Conservation (phyloP, 257 asterid genomes). For the Fraxinus cuspidata region DNA sequence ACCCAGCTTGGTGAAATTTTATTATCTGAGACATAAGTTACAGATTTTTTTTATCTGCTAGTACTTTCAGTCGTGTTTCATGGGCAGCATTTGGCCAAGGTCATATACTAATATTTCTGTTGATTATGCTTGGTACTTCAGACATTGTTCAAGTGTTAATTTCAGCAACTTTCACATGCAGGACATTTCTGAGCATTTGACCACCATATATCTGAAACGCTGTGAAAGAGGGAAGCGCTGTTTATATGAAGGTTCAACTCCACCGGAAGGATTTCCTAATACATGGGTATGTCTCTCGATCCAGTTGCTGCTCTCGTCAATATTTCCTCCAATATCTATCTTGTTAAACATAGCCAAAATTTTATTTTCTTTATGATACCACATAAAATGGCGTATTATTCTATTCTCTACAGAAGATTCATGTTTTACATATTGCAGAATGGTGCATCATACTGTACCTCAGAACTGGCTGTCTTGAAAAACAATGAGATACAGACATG, state of each 20-base stretch:
- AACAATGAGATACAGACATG: constrained; percentile 84
- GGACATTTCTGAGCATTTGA: constrained; percentile 98
- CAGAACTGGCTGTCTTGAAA: constrained; percentile 73
- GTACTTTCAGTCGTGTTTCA: background rate
- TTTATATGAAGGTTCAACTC: constrained; percentile 91
- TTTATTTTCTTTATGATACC: background rate
- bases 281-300: constrained; percentile 47
- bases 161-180: constrained; percentile 33
- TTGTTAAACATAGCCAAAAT: background rate
- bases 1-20: background rate
- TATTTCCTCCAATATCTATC: constrained; percentile 14
- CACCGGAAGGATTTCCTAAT: constrained; percentile 80
- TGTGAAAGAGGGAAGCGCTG: constrained; percentile 94
- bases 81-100: constrained; percentile 3
- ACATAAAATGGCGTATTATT: too few relatives aligned
- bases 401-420: background rate
- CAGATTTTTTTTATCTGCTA: background rate
- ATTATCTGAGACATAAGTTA: background rate
- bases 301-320: constrained; percentile 4
- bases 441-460: constrained; percentile 60
- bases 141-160: constrained; percentile 7
- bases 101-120: constrained; percentile 1
- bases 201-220: constrained; percentile 76
- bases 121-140: constrained; percentile 1
- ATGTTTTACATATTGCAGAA: constrained; percentile 36